A percentile compares a stretch with the other conserved stretches of the same genome.
These are phyloP conservation scores for Fusarium foetens DNA, from an alignment of 2,329 filamentous ascomycete genomes.

Conservation along the genomic window DNA sequence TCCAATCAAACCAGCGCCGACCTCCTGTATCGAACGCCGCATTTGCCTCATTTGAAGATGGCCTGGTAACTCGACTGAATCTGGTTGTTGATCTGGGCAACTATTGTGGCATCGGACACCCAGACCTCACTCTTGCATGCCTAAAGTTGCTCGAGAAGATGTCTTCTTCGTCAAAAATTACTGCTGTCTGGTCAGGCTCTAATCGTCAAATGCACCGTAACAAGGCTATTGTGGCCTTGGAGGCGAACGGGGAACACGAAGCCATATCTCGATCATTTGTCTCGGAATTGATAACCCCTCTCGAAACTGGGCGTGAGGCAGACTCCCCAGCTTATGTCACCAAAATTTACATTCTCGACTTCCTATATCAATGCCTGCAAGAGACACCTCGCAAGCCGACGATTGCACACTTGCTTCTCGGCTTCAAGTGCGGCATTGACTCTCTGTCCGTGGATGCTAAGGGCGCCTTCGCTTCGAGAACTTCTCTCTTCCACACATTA, in stretches of 20 bases:
- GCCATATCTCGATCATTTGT: constrained; percentile 80
- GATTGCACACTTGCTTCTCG: constrained; percentile 89
- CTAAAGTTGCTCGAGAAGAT: constrained; percentile 87
- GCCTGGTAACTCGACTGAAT: constrained; percentile 80
- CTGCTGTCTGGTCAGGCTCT: constrained; percentile 72
- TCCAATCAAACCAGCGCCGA: constrained; percentile 68
- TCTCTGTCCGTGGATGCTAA: constrained; percentile 74
- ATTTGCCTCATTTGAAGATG: constrained; percentile 92
- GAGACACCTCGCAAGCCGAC: constrained; percentile 81
- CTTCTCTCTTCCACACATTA: constrained; percentile 86
- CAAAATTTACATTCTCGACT: constrained; percentile 86
- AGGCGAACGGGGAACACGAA: constrained; percentile 81
- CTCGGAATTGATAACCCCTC: constrained; percentile 71
- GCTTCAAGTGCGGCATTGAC: constrained; percentile 81
- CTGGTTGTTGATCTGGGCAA: constrained; percentile 85
- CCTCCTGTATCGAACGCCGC: constrained; percentile 73
- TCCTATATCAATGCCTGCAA: constrained; percentile 82
- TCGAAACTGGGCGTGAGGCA: constrained; percentile 78
- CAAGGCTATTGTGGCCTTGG: constrained; percentile 88
- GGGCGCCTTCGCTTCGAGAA: constrained; percentile 75
- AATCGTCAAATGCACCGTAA: constrained; percentile 74
- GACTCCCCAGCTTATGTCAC: constrained; percentile 79
- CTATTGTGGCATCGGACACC: constrained; percentile 86
- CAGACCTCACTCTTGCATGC: constrained; percentile 81
- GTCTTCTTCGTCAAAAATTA: constrained; percentile 83